These are phyloP conservation scores for Leishmania arabica DNA, from an alignment of 208 protist species.

Conservation along the genomic window DNA sequence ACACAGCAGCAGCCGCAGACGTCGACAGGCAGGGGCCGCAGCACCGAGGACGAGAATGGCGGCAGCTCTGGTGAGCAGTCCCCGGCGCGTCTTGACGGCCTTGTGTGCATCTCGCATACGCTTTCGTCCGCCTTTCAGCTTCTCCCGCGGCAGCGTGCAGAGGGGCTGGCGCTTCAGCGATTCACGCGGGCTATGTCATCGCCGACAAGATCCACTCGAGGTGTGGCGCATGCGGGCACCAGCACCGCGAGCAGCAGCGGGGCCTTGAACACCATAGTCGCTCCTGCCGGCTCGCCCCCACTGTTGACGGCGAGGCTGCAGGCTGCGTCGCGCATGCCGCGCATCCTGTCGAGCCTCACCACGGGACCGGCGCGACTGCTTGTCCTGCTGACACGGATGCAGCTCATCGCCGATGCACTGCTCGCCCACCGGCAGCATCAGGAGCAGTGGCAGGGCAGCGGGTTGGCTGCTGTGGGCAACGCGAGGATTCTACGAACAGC, in stretches of 20 bases:
- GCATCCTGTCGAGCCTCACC: constrained; percentile 28
- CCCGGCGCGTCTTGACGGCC: constrained; percentile 34
- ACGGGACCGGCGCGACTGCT: constrained; percentile 37
- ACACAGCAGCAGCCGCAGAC: constrained; percentile 20
- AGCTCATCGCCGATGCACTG: constrained; percentile 37
- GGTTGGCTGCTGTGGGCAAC: background rate
- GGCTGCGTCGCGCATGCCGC: constrained; percentile 16
- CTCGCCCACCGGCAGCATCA: constrained; percentile 14
- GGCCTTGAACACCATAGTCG: background rate
- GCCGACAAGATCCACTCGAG: no score
- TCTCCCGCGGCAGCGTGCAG: constrained; percentile 14
- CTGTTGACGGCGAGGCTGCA: background rate
- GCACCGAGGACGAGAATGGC: background rate
- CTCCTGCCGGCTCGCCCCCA: background rate
- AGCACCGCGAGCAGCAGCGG: background rate
- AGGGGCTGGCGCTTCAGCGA: background rate
- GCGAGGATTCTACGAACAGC: background rate
- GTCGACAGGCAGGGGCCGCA: background rate
- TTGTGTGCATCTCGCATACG: constrained; percentile 46
- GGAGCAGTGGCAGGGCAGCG: background rate
- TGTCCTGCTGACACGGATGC: constrained; percentile 38
- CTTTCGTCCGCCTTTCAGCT: constrained; percentile 44
- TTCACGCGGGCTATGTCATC: background rate
- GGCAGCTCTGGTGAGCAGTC: background rate
- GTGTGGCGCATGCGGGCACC: background rate